These are phyloP conservation scores for Diversispora epigaea DNA, from an alignment of 192 early-diverging fungal genomes.

Conservation along the genomic window DNA sequence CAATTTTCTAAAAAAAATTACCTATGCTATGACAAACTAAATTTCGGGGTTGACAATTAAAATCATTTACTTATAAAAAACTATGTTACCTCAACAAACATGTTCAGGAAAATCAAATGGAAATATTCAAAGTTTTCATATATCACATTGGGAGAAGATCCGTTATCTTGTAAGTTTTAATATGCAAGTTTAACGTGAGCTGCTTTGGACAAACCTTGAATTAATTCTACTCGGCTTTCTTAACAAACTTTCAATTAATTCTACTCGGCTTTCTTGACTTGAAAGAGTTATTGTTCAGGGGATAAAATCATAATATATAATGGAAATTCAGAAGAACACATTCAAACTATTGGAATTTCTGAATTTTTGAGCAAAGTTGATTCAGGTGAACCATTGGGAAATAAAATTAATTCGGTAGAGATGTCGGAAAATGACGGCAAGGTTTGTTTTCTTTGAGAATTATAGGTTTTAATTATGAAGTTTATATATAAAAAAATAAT, in stretches of 20 bases:
- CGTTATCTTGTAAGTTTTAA: slow-evolving; percentile 50
- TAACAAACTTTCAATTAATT: background rate
- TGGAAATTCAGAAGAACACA: slow-evolving; percentile 44
- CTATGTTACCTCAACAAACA: slow-evolving; percentile 57
- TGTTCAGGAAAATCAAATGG: slow-evolving; percentile 56
- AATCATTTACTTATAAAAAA: background rate
- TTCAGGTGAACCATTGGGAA: slow-evolving; percentile 32
- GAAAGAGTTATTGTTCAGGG: slow-evolving; percentile 53
- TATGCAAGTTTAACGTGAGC: too few species aligned
- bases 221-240: background rate
- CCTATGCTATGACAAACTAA: too few species aligned
- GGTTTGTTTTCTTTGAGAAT: slow-evolving; percentile 43
- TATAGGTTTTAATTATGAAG: slow-evolving; percentile 32
- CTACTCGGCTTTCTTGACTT: background rate
- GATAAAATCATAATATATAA: slow-evolving; percentile 53
- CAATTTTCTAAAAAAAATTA: too few species aligned
- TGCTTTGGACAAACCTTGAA: background rate
- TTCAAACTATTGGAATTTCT: slow-evolving; percentile 41
- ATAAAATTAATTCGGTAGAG: slow-evolving; percentile 41
- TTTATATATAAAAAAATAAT: background rate
- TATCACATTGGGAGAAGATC: slow-evolving; percentile 39
- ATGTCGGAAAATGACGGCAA: slow-evolving; percentile 44
- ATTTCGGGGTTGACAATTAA: too few species aligned
- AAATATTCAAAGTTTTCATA: slow-evolving; percentile 46
- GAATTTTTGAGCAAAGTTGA: slow-evolving; percentile 33